Conservation (phyloP, 148 eudicot species). For the Chenopodium quinoa region DNA sequence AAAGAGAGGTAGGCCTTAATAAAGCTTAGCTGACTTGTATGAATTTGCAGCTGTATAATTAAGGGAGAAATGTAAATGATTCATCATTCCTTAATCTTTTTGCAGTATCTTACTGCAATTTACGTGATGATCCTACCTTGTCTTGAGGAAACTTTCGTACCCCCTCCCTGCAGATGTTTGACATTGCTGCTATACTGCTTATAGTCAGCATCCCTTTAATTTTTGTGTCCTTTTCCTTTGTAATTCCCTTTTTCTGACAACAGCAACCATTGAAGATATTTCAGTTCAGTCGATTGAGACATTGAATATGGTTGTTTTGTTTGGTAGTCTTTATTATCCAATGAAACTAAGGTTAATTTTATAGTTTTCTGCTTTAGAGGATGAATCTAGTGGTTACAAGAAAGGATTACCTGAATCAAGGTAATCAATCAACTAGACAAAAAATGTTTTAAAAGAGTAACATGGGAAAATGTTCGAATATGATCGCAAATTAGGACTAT, state of each 20-base stretch:
- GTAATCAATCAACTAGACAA: no score
- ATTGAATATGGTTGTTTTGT: no score
- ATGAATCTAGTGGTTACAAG: no score
- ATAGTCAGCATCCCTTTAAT: neutral
- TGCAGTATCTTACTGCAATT: neutral
- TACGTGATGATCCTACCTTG: neutral
- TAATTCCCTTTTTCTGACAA: neutral
- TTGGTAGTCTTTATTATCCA: no score
- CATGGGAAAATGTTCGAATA: no score
- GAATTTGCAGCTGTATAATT: neutral
- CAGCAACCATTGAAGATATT: neutral
- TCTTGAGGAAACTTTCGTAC: neutral
- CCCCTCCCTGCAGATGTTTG: neutral
- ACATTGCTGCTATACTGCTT: neutral
- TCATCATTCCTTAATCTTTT: neutral
- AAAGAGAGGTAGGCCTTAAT: neutral
- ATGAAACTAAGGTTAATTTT: no score
- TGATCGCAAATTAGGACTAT: no score
- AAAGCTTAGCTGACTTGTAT: neutral
- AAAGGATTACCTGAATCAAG: no score
- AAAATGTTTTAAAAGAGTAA: no score
- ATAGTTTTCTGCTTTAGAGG: no score
- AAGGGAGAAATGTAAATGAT: slow-evolving; percentile 4
- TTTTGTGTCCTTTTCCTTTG: neutral
- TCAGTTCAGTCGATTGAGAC: neutral